These are phyloP conservation scores for Handroanthus guayacan DNA, from an alignment of 257 asterid genomes.

Conservation along the genomic window DNA sequence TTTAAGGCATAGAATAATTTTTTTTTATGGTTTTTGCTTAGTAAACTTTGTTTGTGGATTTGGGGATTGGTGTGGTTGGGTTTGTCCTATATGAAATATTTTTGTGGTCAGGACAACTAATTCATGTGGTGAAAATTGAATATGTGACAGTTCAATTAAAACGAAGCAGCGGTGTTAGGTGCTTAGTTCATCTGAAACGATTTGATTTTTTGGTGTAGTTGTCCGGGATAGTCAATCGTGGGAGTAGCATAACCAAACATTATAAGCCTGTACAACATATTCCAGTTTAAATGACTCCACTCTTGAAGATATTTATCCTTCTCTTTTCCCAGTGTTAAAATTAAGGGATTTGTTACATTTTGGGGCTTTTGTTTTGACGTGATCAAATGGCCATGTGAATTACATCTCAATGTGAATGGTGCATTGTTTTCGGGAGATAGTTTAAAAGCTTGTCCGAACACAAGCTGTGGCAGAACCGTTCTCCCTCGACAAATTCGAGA, in stretches of 20 bases:
- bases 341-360: background rate
- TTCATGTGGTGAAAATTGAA: conserved; percentile 14
- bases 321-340: background rate
- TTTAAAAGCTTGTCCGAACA: background rate
- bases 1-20: background rate
- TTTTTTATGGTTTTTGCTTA: background rate
- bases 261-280: conserved; percentile 8
- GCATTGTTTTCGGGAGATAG: background rate
- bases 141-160: conserved; percentile 15
- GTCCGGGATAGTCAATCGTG: conserved; percentile 13
- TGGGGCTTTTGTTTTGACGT: background rate
- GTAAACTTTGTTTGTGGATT: background rate
- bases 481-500: background rate
- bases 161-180: conserved; percentile 31
- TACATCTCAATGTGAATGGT: background rate
- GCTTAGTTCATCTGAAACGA: conserved; percentile 27
- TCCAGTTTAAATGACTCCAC: background rate
- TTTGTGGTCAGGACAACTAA: conserved; percentile 15
- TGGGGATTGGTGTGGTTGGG: conserved; percentile 11
- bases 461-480: no score
- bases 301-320: background rate
- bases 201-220: conserved; percentile 10
- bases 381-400: background rate
- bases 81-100: background rate
- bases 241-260: conserved; percentile 19